These are phyloP conservation scores for Medicago ruthenica DNA, from an alignment of 306 rosid genomes.

Conservation along the genomic window DNA sequence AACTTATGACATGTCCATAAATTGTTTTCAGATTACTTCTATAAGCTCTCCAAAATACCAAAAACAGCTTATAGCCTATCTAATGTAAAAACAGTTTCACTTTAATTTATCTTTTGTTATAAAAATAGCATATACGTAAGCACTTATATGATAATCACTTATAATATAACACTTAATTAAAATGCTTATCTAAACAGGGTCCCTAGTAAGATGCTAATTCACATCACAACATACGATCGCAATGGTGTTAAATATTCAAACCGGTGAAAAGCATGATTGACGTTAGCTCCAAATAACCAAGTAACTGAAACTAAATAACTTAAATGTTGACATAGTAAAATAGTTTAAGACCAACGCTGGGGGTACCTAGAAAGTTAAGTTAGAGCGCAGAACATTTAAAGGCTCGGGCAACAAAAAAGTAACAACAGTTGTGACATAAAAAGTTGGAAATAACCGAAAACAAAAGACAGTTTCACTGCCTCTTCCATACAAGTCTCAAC, in stretches of 20 bases:
- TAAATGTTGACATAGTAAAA: slow-evolving; percentile 40
- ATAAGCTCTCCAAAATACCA: background rate
- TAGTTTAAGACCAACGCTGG: slow-evolving; percentile 53
- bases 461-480: slow-evolving; percentile 66
- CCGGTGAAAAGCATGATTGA: background rate
- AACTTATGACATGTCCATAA: background rate
- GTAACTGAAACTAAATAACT: slow-evolving; percentile 37
- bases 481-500: slow-evolving; percentile 53
- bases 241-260: background rate
- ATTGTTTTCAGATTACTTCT: background rate
- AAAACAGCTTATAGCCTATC: background rate
- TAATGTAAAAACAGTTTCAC: background rate
- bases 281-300: slow-evolving; percentile 27
- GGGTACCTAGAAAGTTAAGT: slow-evolving; percentile 54
- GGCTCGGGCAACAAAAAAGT: slow-evolving; percentile 52
- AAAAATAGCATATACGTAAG: background rate
- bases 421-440: slow-evolving; percentile 54
- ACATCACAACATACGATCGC: background rate
- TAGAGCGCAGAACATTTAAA: slow-evolving; percentile 60
- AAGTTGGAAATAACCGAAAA: slow-evolving; percentile 60
- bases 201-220: too few species aligned
- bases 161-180: background rate
- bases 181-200: background rate
- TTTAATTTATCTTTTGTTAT: background rate
- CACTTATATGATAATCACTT: background rate